Percentiles rank a stretch among this genome's conserved stretches.
These are phyloP conservation scores for Dichomitus squalens DNA, from an alignment of 1,284 basidiomycete species.

Conservation along the genomic window DNA sequence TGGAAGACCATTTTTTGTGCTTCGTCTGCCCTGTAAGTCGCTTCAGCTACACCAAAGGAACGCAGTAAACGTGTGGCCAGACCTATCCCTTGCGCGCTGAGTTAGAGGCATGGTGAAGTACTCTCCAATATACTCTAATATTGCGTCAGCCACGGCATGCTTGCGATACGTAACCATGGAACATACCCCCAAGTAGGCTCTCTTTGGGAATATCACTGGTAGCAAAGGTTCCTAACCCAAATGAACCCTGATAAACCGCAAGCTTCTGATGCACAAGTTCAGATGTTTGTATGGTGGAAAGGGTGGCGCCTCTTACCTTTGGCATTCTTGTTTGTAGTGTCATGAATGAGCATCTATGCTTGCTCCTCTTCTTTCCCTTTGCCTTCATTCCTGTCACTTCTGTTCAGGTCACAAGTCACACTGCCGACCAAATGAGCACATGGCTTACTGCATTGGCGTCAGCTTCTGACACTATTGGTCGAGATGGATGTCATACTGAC, in stretches of 20 bases:
- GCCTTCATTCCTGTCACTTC: no score
- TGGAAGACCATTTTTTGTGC: conserved; percentile 34
- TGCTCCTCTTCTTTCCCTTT: no score
- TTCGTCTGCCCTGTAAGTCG: background rate
- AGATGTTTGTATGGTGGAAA: no score
- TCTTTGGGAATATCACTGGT: conserved; percentile 29
- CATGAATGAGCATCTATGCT: no score
- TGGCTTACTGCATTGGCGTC: no score
- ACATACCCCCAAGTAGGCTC: conserved; percentile 42
- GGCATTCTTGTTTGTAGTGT: no score
- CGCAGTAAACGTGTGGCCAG: background rate
- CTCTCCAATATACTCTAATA: conserved; percentile 49
- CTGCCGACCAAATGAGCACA: no score
- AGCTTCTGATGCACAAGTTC: conserved; percentile 28
- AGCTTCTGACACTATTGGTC: background rate
- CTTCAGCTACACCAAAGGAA: background rate
- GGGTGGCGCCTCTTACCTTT: no score
- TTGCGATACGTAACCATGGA: background rate
- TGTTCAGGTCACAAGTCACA: no score
- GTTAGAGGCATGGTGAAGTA: conserved; percentile 5
- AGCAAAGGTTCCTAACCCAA: conserved; percentile 49
- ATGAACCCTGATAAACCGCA: conserved; percentile 37
- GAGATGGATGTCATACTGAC: background rate
- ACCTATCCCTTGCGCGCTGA: no score
- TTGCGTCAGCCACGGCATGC: background rate